Conservation (phyloP, 2,329 filamentous ascomycete species). For the Fusarium musae region DNA sequence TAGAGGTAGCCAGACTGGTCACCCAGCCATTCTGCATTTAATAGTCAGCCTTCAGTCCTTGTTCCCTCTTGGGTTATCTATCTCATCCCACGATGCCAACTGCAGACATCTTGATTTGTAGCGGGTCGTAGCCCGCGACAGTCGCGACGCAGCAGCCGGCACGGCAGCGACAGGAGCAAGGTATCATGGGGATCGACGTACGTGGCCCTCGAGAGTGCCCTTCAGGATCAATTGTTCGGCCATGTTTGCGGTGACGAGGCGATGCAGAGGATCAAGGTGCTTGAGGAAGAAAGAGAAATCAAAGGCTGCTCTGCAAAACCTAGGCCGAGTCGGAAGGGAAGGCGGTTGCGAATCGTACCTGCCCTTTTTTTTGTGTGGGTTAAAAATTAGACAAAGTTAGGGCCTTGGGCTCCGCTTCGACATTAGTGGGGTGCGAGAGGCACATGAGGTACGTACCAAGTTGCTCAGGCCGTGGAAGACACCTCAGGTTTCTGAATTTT, state of each 20-base stretch:
- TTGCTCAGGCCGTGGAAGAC: background rate
- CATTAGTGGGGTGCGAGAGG: constrained; percentile 1
- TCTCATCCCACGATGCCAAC: constrained; percentile 21
- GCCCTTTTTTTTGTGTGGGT: constrained; percentile 61
- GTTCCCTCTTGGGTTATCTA: constrained; percentile 5
- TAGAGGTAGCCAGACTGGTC: constrained; percentile 96
- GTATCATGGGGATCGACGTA: constrained; percentile 58
- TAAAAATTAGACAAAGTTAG: constrained; percentile 56
- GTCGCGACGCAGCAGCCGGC: constrained; percentile 33
- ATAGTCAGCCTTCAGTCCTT: constrained; percentile 43
- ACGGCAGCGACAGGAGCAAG: constrained; percentile 26
- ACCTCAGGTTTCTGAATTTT: background rate
- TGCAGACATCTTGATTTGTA: constrained; percentile 19
- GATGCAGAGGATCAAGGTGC: constrained; percentile 51
- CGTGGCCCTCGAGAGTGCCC: constrained; percentile 97
- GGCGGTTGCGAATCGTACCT: constrained; percentile 51
- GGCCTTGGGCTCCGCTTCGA: constrained; percentile 50
- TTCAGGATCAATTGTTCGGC: constrained; percentile 95
- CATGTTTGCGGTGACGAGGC: constrained; percentile 69
- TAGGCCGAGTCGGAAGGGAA: constrained; percentile 44
- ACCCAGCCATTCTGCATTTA: constrained; percentile 87
- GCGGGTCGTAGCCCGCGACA: constrained; percentile 28
- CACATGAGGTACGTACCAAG: constrained; percentile 9
- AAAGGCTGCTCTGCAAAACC: constrained; percentile 47
- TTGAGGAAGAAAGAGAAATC: constrained; percentile 51